Base-by-base conservation (phyloP, 768 basidiomycete genomes). In the Cystoderma amianthinum region DNA sequence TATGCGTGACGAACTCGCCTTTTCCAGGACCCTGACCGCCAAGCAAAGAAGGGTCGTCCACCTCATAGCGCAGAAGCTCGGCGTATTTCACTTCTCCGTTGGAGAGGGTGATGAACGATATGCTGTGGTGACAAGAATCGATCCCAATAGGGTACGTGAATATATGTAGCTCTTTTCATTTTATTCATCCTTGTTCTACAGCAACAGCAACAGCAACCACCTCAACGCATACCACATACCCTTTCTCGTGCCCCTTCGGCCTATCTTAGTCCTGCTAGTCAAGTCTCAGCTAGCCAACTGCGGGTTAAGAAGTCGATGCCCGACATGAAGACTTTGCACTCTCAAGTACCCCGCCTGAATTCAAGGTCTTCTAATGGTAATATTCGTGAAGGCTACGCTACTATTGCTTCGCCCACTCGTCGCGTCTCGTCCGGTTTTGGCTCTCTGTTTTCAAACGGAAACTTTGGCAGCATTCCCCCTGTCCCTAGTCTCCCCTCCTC, bases 241-340 rank as follows among this genome's bases (percentile, higher is more conserved):
- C 74, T 90, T 51, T 83, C 84, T 17, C 83, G 89, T 36, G 82
- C 84, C 3, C 86, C 87, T 13, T 88, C 88, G 9, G 80, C 85
- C 6, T 91, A 89, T 56, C 73, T 90, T 17, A 72, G 76, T 10
- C 73, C 82, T 15, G 63, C 74, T 4, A 62, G 65, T 53, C 71
- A 65, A 5, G 48, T 49, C 17, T 49, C 58, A 43, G 69, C 62
- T 49, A 71, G 67, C 36, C 69, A 79, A 32, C 75, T 97, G 41
- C 82, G 94, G 32, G 80, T 84, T 61, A 98, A 98, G 72, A 96
- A 96, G 66, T 95, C 92, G 17, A 98, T 98, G 96, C 96, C 96
- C 2, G 92, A 97, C 62, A 82, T 97, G 80, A 89, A 89, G 66
- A 85, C 85, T 12, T 63, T 91, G 48, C 88, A 89, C 46, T 71